These are phyloP conservation scores for Trichoderma polysporum DNA, from an alignment of 2,329 filamentous ascomycete species.

Conservation along the genomic window DNA sequence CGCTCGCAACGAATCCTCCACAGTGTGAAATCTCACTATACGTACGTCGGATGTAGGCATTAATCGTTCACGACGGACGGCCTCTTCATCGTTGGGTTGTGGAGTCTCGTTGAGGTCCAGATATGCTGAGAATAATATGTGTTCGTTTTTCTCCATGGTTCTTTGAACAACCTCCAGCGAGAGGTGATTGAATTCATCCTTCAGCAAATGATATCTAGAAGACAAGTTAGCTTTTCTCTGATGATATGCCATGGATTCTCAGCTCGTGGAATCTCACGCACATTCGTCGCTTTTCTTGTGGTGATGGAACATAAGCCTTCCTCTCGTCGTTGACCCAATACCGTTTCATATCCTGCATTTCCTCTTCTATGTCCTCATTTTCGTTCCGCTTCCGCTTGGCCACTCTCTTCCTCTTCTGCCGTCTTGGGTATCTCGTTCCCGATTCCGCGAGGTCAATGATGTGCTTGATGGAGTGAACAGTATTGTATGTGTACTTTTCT, in stretches of 20 bases:
- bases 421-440: constrained; percentile 40
- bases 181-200: constrained; percentile 27
- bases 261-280: background rate
- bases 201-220: background rate
- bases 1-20: constrained; percentile 21
- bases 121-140: constrained; percentile 25
- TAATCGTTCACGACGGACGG: background rate
- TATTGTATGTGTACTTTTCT: constrained; percentile 29
- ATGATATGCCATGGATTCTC: too few species aligned
- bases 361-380: constrained; percentile 23
- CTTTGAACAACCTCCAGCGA: constrained; percentile 20
- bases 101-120: constrained; percentile 15
- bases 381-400: constrained; percentile 44
- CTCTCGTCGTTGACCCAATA: background rate
- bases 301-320: too few species aligned
- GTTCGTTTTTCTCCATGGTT: constrained; percentile 20
- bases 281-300: background rate
- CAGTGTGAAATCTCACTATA: background rate
- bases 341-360: background rate
- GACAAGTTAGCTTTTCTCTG: too few species aligned
- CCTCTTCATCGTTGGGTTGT: background rate
- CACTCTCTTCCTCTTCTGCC: constrained; percentile 21
- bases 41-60: background rate
- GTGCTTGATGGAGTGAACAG: constrained; percentile 35
- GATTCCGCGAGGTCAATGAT: constrained; percentile 44